These are phyloP conservation scores for Hirschioporus abietinus DNA, from an alignment of 768 basidiomycete species.

Conservation along the genomic window DNA sequence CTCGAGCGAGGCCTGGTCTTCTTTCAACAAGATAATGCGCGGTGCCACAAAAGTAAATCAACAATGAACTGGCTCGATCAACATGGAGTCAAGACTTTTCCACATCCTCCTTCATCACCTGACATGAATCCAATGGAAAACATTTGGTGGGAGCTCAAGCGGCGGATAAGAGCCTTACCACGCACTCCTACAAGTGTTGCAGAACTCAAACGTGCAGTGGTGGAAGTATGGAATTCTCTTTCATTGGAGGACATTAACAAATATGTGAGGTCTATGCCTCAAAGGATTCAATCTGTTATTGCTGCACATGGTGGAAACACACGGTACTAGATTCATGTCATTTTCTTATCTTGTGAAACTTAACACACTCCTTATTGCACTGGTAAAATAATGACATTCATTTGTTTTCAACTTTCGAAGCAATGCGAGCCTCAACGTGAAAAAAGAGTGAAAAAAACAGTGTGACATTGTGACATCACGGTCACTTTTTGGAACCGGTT, in stretches of 20 bases:
- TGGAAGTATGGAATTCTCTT: no score
- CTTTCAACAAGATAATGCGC: constrained; percentile 14
- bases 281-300: constrained; percentile 7
- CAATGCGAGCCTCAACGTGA: no score
- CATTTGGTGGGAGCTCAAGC: constrained; percentile 10
- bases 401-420: no score
- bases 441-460: no score
- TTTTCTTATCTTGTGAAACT: no score
- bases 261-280: background rate
- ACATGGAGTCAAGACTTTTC: constrained; percentile 7
- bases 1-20: background rate
- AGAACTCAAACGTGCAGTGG: background rate
- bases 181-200: constrained; percentile 1
- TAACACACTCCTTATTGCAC: no score
- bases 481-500: no score
- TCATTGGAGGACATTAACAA: no score
- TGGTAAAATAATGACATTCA: no score
- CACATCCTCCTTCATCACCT: constrained; percentile 9
- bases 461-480: no score
- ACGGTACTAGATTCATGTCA: constrained; percentile 2
- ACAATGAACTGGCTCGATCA: constrained; percentile 9
- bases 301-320: constrained; percentile 11
- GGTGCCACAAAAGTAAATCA: constrained; percentile 6
- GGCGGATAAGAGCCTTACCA: background rate
- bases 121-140: constrained; percentile 10